Evolutionary conservation across 257 asterid species (phyloP), one percentile per base, ranked within the genome.

Genomic region (Solanum appendiculatum): DNA sequence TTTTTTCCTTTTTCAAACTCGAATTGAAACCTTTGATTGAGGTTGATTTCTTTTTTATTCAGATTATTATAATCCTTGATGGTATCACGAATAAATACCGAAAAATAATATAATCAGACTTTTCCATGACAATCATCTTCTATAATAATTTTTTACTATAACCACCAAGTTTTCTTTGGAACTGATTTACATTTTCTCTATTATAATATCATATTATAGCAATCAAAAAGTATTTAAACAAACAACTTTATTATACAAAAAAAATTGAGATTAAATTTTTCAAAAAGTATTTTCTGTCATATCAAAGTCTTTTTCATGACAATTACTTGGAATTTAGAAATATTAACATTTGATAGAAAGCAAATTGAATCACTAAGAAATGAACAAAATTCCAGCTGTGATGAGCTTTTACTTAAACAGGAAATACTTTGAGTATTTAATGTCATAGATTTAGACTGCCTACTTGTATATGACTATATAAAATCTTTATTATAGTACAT

Each of bases 11-110:
- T 63, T 25, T 25, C 31, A 13, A 63, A 25, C 9, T 63, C 9
- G 4, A 25, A 63, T 0, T 4, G 0, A 0, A 4, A 25, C 1
- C 70, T 63, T 63, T 25, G 1, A 25, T 63, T 11, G 34, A n/a
- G 0, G 0, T 60, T 60, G 33, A 60, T 54, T 54, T 54, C 4
- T n/a, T 60, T 60, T n/a, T 60, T 6, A 60, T n/a, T 60, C 69
- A n/a, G 0, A n/a, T 23, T 60, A n/a, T n/a, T 10, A 60, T 60
- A 23, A 4, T 60, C 16, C 16, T 60, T n/a, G 7, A 60, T 60
- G 31, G 16, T n/a, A 60, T n/a, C 58, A 2, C n/a, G n/a, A 75
- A 75, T n/a, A n/a, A 40, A 13, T 14, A 75, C 9, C 10, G 1
- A n/a, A 69, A 37, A 39, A 37, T 37, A 36, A 37, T 72, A 34